These are phyloP conservation scores for Rosa rugosa DNA, from an alignment of 306 rosid genomes.

Conservation along the genomic window DNA sequence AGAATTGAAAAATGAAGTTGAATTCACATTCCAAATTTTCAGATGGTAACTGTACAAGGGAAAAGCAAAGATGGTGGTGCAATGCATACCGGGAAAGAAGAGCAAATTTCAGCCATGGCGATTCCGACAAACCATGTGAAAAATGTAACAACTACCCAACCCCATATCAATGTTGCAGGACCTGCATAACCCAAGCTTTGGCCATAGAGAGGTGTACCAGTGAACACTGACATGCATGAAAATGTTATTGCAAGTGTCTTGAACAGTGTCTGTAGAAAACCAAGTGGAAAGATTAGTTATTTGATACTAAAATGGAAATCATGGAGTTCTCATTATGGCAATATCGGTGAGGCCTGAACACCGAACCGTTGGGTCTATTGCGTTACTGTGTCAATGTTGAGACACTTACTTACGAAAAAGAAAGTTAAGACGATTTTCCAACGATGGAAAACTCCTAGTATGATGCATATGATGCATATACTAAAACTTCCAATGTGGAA, in stretches of 20 bases:
- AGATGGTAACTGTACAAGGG: background rate
- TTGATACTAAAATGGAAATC: no score
- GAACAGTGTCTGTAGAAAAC: slow-evolving; percentile 19
- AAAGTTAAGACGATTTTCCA: no score
- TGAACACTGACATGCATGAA: slow-evolving; percentile 34
- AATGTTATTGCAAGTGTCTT: slow-evolving; percentile 39
- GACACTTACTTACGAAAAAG: no score
- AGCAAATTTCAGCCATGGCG: slow-evolving; percentile 40
- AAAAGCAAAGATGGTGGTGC: background rate
- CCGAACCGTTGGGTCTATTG: no score
- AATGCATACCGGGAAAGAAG: slow-evolving; percentile 34
- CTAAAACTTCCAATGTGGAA: no score
- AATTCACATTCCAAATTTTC: background rate
- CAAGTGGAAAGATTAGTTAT: background rate
- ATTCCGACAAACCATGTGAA: slow-evolving; percentile 41
- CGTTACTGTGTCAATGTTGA: no score
- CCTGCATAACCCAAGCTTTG: slow-evolving; percentile 33
- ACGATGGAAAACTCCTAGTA: background rate
- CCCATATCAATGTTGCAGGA: slow-evolving; percentile 38
- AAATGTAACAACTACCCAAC: slow-evolving; percentile 21
- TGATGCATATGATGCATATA: background rate
- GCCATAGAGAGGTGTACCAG: slow-evolving; percentile 35
- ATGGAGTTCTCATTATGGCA: no score
- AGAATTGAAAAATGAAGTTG: background rate
- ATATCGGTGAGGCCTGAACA: no score